Base-by-base conservation (phyloP, 192 early-diverging fungal species). In the Coemansia nantahalensis region DNA sequence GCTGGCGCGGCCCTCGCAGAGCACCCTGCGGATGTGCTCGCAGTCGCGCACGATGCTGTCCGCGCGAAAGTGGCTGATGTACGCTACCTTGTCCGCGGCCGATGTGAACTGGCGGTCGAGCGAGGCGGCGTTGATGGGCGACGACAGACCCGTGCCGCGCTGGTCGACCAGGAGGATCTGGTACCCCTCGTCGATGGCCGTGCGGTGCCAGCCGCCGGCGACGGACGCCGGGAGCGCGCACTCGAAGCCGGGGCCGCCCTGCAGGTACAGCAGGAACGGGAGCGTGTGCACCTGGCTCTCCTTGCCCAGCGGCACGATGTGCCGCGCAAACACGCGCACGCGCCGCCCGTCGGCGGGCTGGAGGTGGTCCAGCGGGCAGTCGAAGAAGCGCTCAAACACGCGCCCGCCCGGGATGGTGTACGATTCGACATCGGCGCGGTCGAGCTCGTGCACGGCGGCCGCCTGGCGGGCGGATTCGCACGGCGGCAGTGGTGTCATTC, bases 31-130 rank as follows among this genome's bases (percentile, higher is more conserved):
- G 62, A 87, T 85, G 50, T 64, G 45, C 55, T 87, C 85, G 50
- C 80, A 83, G 54, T 87, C 85, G 16, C 76, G 72, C 17, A 87
- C 82, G 38, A 87, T 87, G 37, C 67, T 82, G 50, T 87, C 85
- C 4, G 85, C 85, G 35, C 85, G 76, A 56, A 87, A 87, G 39
- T 80, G 62, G 40, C 69, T 81, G 30, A 84, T 64, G 45, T 87
- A 84, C 15, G 82, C 65, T 3, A 79, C 79, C 46, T 85, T 82
- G 9, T 71, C 31, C 31, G 4, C 81, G 21, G 79, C 68, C 26
- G 79, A 68, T 11, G 69, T 46, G 45, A 81, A 79, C 18, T 50
- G 40, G 2, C 61, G 52, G 0, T 65, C 76, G 0, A 87, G 63
- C 2, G 61, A 60, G 23, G 68, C 68, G 13, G 79, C 69, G 5